Percentiles rank a stretch among this genome's conserved stretches.
These are phyloP conservation scores for Larix kaempferi DNA, from an alignment of 75 land plant genomes.

Conservation along the genomic window DNA sequence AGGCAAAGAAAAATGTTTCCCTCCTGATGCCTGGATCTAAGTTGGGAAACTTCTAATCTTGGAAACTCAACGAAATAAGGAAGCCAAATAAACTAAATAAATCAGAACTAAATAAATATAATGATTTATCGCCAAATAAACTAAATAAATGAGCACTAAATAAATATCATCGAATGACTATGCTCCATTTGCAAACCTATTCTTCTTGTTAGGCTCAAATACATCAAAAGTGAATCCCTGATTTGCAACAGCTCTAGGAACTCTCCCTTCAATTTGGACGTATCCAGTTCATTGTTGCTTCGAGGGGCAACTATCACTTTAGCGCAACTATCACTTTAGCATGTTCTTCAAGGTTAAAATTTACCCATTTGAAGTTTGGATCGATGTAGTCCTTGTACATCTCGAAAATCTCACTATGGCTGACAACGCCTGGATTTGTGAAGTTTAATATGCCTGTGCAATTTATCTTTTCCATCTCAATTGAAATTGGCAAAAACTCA, in stretches of 20 bases:
- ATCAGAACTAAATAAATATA: background rate
- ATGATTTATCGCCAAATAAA: too few relatives aligned
- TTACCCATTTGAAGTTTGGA: slow-evolving; percentile 21
- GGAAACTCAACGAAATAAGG: background rate
- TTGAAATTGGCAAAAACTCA: slow-evolving; percentile 33
- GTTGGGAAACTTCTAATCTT: background rate
- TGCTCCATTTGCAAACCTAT: background rate
- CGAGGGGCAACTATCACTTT: slow-evolving; percentile 70
- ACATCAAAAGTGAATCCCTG: slow-evolving; percentile 67
- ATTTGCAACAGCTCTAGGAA: slow-evolving; percentile 54
- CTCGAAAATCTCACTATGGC: slow-evolving; percentile 40
- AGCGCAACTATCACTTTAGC: slow-evolving; percentile 66
- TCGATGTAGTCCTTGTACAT: slow-evolving; percentile 39
- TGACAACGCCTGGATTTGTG: slow-evolving; percentile 38
- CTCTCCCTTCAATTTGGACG: slow-evolving; percentile 49
- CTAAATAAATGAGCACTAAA: too few relatives aligned
- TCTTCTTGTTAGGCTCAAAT: slow-evolving; percentile 58
- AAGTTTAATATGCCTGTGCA: slow-evolving; percentile 38
- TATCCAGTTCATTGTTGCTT: slow-evolving; percentile 70
- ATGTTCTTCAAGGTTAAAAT: slow-evolving; percentile 39
- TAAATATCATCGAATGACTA: background rate
- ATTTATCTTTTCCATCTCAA: slow-evolving; percentile 37
- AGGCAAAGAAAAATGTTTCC: background rate
- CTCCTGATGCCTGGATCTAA: background rate
- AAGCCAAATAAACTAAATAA: background rate